Evolutionary conservation across 345 rosid genomes (phyloP), one percentile per base, ranked within the genome.

Genomic region (thale cress (Arabidopsis thaliana)): DNA sequence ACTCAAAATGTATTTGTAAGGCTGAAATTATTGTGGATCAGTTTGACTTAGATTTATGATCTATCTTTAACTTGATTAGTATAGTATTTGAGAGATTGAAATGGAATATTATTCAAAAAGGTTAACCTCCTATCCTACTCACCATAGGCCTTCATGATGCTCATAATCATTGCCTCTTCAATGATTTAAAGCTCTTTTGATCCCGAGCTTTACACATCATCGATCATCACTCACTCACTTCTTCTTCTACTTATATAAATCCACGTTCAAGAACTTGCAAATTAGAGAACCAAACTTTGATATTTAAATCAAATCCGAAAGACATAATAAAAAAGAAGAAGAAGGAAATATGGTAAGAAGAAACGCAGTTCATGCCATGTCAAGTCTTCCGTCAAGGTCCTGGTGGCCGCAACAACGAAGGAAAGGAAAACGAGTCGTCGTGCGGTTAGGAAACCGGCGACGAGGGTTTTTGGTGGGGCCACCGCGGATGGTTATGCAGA

Each of bases 371-470:
- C 77, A 76, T 69, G 44, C 33, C 55, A 46, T 25, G 30, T 70
- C 80, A 77, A 63, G 55, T 65, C 48, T 57, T 66, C 69, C 68
- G 5, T 33, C 70, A 10, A 66, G 72, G 16, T 0, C 11, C 78
- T 86, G 89, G 77, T 78, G 87, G 65, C 75, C 81, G 2, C 82
- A 78, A 9, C 68, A 77, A 80, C 79, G 87, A 78, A 67, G 75
- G 55, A 83, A 85, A 83, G 81, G 94, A 60, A 80, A 85, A 72
- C 69, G 86, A 50, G 71, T 75, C 8, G 50, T 82, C 82, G 84
- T 86, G 6, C 79, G 95, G 76, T 85, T 94, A 14, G 96, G 97
- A 73, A 88, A 86, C 65, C 81, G 78, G 78, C 84, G 93, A 11
- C 69, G 93, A 9, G 93, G 96, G 53, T 84, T 91, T 75, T 82